Evolutionary conservation across 768 basidiomycete species (phyloP).

Genomic region (Tylopilus felleus): DNA sequence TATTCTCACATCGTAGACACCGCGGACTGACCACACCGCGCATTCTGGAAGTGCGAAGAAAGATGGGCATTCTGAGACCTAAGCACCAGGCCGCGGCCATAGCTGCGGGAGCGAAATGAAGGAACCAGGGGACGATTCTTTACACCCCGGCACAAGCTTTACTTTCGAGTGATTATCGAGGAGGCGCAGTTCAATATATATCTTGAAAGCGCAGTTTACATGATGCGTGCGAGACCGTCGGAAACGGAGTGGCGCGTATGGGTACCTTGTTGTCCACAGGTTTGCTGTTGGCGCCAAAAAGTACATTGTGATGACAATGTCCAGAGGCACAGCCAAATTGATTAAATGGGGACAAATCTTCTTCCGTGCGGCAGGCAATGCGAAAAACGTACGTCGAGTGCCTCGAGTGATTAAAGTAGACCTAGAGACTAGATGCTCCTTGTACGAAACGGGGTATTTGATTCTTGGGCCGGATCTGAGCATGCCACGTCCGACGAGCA

Average conservation of each 20-base stretch:
- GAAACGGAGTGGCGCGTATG: not conserved
- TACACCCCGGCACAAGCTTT: not conserved
- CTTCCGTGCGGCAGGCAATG: not conserved
- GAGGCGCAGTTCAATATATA: not conserved
- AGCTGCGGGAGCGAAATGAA: not conserved
- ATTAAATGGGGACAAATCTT: not conserved
- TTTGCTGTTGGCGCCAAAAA: not conserved
- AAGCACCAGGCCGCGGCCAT: not conserved
- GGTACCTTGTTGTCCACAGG: not conserved
- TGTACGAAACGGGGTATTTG: not conserved
- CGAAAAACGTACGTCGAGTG: not conserved
- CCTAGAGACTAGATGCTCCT: not conserved
- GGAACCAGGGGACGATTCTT: not conserved
- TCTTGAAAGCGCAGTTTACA: not conserved
- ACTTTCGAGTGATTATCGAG: not conserved
- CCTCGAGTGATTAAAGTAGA: not conserved
- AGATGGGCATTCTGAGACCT: not conserved
- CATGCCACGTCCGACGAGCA: conserved; percentile 42
- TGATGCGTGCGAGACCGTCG: not conserved
- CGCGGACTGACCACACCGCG: not conserved
- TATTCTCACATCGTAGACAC: conserved; percentile 3
- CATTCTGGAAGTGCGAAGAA: not conserved
- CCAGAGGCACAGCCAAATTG: not conserved
- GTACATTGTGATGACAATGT: not conserved
- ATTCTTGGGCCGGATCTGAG: not conserved